Conservation (phyloP, 1,139 yeast species). For the Magnusiomyces sp. region DNA sequence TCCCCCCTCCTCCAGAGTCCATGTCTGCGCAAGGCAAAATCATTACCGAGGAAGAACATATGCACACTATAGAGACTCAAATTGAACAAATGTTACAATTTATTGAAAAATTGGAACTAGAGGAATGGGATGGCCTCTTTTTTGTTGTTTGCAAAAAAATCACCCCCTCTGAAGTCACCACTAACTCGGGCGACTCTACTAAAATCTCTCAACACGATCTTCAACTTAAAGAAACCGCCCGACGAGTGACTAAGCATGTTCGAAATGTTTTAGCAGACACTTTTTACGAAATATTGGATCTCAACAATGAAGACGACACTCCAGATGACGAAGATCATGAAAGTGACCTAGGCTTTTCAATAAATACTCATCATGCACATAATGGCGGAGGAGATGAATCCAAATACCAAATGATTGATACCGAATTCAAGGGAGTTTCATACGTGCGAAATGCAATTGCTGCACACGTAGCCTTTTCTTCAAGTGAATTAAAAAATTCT, state of each 20-base stretch:
- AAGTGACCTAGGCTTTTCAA: no score
- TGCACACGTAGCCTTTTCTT: no score
- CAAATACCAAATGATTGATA: no score
- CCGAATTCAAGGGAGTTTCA: no score
- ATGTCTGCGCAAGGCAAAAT: not conserved
- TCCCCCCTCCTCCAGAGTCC: conserved; percentile 1
- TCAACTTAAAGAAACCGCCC: conserved; percentile 2
- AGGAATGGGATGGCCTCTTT: conserved; percentile 25
- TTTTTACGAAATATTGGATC: not conserved
- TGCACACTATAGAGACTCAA: conserved; percentile 14
- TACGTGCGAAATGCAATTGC: no score
- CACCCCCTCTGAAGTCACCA: no score
- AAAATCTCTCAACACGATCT: no score
- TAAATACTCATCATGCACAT: no score
- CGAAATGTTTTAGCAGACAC: not conserved
- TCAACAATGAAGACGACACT: not conserved
- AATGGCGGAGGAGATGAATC: no score
- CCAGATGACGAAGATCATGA: no score
- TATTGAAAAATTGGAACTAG: conserved; percentile 20
- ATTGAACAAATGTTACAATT: conserved; percentile 17
- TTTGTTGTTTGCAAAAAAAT: conserved; percentile 18
- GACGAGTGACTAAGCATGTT: not conserved
- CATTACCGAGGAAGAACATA: conserved; percentile 3
- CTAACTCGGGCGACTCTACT: no score
- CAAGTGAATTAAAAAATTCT: no score